Base-by-base conservation (phyloP, 225 moss, liverwort and hornwort species). In the Pseudisothecium myosuroides region DNA sequence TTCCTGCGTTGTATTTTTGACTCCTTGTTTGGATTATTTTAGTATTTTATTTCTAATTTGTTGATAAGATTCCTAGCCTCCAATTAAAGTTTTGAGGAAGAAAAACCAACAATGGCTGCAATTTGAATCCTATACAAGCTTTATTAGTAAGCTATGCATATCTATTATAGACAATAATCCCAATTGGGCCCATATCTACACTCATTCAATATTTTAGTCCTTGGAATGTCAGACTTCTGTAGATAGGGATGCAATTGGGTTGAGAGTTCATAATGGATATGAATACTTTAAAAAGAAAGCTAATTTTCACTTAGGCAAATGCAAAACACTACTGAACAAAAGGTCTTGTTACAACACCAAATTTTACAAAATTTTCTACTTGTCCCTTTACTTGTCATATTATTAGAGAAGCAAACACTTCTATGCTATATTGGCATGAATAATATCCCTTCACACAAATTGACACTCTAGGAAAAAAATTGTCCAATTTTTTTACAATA, bases 221-320 rank as follows among this genome's bases (percentile, higher is more conserved):
- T 3, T n/a, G 37, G 26, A n/a, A 56, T n/a, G n/a, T 26, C 0
- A 6, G 0, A 37, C 0, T 1, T 6, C 8, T 24, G 4, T 16
- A n/a, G 36, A 54, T 26, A 78, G 37, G 4, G 6, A 37, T 6
- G 9, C 16, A 55, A 26, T 55, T 37, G 16, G 16, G 4, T 6
- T 37, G 6, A 55, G 4, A 78, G n/a, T 36, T 55, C 1, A 12
- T 4, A 16, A 16, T 77, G 10, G 24, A 36, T 55, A 23, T 55
- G 6, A 15, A 6, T 15, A 54, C 36, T 7, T 54, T 54, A 36
- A 32, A 32, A 54, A 8, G 55, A 55, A 55, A 55, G 55, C 19
- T 55, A 54, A 54, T 54, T 54, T 54, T 54, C 3, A 7, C 17
- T 54, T 54, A 54, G 54, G 54, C 54, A 55, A 55, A 55, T 55